Percentiles rank a stretch among this genome's conserved stretches.
Conservation (phyloP, 768 basidiomycete species). For the Lentinula lateritia region DNA sequence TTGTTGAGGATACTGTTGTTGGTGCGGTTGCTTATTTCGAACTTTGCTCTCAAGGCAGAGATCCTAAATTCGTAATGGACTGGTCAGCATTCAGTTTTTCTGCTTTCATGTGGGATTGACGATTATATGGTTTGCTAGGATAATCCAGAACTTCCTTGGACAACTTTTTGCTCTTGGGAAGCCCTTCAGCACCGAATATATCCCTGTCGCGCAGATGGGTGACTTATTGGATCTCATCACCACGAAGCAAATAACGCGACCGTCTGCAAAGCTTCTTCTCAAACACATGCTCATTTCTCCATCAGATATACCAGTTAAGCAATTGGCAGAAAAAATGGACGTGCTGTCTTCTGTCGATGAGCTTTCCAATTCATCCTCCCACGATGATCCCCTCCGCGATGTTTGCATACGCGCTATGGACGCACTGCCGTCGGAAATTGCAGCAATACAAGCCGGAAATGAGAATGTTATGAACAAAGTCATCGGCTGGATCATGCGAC, state of each 20-base stretch:
- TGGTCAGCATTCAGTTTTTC: constrained; percentile 50
- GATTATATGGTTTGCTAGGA: constrained; percentile 44
- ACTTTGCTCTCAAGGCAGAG: constrained; percentile 47
- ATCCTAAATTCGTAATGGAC: constrained; percentile 73
- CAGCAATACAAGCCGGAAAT: constrained; percentile 63
- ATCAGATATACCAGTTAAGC: constrained; percentile 25
- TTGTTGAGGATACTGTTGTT: constrained; percentile 16
- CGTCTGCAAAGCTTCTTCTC: constrained; percentile 75
- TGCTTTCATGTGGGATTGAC: not conserved
- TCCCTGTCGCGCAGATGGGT: constrained; percentile 58
- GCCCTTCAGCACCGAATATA: constrained; percentile 51
- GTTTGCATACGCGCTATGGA: constrained; percentile 64
- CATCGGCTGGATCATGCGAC: constrained; percentile 82
- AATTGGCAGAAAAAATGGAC: constrained; percentile 46
- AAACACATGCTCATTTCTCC: constrained; percentile 55
- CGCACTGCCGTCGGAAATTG: constrained; percentile 60
- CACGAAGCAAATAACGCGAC: constrained; percentile 67
- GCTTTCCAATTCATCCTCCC: constrained; percentile 11
- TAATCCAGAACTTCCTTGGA: constrained; percentile 83
- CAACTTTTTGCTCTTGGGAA: constrained; percentile 58
- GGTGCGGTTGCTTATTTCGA: constrained; percentile 83
- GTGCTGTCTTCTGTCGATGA: constrained; percentile 32
- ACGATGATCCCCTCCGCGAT: constrained; percentile 32
- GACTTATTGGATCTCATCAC: constrained; percentile 76
- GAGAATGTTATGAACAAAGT: constrained; percentile 76